Conservation (phyloP, 257 asterid genomes). For the Solanum etuberosum region DNA sequence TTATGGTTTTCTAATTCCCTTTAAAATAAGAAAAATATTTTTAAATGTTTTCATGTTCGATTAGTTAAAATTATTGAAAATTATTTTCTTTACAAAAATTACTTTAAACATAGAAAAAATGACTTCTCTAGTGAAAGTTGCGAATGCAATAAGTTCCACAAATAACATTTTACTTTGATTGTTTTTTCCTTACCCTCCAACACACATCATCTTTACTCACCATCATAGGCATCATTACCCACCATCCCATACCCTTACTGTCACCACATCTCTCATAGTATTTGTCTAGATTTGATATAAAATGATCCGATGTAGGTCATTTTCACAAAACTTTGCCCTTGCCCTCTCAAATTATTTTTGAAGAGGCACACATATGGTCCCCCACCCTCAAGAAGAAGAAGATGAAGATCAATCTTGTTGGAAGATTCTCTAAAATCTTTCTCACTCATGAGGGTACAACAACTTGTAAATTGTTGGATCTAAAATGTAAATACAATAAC, state of each 20-base stretch:
- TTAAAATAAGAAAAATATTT: no score
- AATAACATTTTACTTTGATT: neutral
- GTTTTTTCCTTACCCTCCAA: neutral
- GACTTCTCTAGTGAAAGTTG: neutral
- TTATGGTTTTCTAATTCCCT: no score
- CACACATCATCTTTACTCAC: neutral
- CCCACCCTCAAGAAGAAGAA: neutral
- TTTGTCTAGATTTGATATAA: no score
- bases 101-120: neutral
- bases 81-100: neutral
- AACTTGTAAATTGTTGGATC: neutral
- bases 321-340: slow-evolving; percentile 14
- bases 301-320: slow-evolving; percentile 13
- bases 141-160: neutral
- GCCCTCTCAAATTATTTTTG: slow-evolving; percentile 27
- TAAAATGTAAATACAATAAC: no score
- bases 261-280: no score
- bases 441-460: neutral
- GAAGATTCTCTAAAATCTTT: slow-evolving; percentile 28
- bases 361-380: slow-evolving; percentile 36
- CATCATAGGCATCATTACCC: neutral
- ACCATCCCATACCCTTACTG: no score
- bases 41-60: no score
- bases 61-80: no score
- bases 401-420: slow-evolving; percentile 35